A percentile compares a stretch with the other conserved stretches of the same genome.
Evolutionary conservation across 352 stramenopile species (phyloP).

Genomic region (Globisporangium sylvaticum): DNA sequence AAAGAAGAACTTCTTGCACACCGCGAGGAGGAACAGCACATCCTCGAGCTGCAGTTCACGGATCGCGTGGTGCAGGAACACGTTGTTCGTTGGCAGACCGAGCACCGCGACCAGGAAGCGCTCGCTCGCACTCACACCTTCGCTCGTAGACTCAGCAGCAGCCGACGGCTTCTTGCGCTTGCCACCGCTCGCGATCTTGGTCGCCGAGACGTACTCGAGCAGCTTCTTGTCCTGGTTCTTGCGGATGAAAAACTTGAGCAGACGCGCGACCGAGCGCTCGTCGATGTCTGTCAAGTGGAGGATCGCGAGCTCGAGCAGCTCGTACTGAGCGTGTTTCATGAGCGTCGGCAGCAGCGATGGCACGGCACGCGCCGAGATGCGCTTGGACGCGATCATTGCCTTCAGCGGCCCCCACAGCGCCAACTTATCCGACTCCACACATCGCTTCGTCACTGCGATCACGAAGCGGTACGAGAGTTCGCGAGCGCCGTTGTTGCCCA

Average conservation of each 20-base stretch:
- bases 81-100: conserved; percentile 53
- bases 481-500: conserved; percentile 2
- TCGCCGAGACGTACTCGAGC: conserved; percentile 26
- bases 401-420: conserved; percentile 53
- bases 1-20: conserved; percentile 71
- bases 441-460: conserved; percentile 51
- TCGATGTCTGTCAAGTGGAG: conserved; percentile 72
- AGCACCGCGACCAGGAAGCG: conserved; percentile 57
- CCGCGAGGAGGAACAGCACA: conserved; percentile 57
- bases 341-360: conserved; percentile 57
- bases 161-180: conserved; percentile 27
- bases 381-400: conserved; percentile 44
- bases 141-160: neutral
- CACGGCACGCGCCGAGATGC: conserved; percentile 58
- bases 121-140: conserved; percentile 29
- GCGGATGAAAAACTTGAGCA: conserved; percentile 76
- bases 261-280: conserved; percentile 61
- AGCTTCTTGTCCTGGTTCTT: conserved; percentile 40
- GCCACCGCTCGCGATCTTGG: conserved; percentile 14
- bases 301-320: conserved; percentile 59
- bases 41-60: conserved; percentile 63
- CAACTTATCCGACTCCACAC: conserved; percentile 50
- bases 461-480: conserved; percentile 58
- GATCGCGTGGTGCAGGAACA: conserved; percentile 80
- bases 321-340: conserved; percentile 66